Evolutionary conservation across 2,329 filamentous ascomycete species (phyloP).

Genomic region (Trichoderma sp.): DNA sequence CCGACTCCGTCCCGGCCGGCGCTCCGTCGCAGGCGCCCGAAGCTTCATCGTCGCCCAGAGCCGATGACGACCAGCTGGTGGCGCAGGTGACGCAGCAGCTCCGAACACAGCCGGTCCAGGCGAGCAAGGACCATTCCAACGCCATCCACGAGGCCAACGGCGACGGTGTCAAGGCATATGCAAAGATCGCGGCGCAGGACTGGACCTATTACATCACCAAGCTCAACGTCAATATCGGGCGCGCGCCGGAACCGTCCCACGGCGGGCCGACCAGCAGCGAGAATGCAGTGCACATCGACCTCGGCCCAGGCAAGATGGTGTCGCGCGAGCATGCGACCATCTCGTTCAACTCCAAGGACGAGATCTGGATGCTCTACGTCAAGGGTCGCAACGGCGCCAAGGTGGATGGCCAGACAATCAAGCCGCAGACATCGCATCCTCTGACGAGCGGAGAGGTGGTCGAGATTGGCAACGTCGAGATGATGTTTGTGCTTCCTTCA

Average conservation of each 20-base stretch:
- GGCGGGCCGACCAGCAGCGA: conserved; percentile 39
- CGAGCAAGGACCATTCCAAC: conserved; percentile 62
- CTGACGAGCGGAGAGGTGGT: conserved; percentile 87
- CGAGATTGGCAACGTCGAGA: conserved; percentile 88
- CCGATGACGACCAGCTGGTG: conserved; percentile 56
- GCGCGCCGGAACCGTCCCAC: conserved; percentile 55
- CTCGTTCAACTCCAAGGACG: conserved; percentile 64
- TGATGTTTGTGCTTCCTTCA: conserved; percentile 96
- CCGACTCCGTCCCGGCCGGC: conserved; percentile 23
- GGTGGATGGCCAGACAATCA: conserved; percentile 71
- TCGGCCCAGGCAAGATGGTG: conserved; percentile 79
- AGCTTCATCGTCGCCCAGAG: conserved; percentile 39
- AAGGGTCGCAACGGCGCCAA: conserved; percentile 91
- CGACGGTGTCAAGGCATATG: conserved; percentile 69
- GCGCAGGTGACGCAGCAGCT: conserved; percentile 55
- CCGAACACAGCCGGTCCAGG: conserved; percentile 52
- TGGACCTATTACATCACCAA: conserved; percentile 84
- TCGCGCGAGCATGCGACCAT: conserved; percentile 76
- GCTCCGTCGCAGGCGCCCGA: conserved; percentile 37
- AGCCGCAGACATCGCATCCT: conserved; percentile 61
- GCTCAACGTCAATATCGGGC: conserved; percentile 72
- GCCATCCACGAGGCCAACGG: conserved; percentile 60
- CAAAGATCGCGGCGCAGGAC: conserved; percentile 76
- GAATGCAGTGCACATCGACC: conserved; percentile 74
- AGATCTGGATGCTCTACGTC: conserved; percentile 79